Evolutionary conservation across 1,139 yeast genomes (phyloP).

Genomic region (Kazachstania sp.): DNA sequence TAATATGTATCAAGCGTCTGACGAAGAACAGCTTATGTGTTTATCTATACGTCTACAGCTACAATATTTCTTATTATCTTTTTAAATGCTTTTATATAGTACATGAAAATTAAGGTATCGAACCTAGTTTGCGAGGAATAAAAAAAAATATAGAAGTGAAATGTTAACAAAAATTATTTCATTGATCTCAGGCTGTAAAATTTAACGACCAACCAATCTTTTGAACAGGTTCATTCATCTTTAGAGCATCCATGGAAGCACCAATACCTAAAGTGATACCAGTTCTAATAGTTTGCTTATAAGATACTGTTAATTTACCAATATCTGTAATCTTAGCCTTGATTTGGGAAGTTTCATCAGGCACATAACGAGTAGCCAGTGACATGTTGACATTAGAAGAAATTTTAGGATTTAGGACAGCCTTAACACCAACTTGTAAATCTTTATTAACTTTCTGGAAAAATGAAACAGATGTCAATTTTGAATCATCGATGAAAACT

Average conservation of each 20-base stretch:
- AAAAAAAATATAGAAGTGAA: neutral
- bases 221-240: conserved; percentile 94
- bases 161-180: neutral
- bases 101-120: neutral
- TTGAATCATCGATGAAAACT: conserved; percentile 78
- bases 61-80: no score
- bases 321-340: conserved; percentile 97
- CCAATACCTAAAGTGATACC: conserved; percentile 97
- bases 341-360: conserved; percentile 79
- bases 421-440: conserved; percentile 97
- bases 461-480: conserved; percentile 91
- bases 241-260: conserved; percentile 91
- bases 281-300: conserved; percentile 91
- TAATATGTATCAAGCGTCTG: no score
- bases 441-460: conserved; percentile 89
- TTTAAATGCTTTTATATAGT: neutral
- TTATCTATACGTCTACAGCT: no score
- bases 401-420: conserved; percentile 87
- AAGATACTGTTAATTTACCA: conserved; percentile 87
- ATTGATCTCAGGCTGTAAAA: conserved; percentile 3
- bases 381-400: conserved; percentile 71
- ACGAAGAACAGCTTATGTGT: no score
- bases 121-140: no score
- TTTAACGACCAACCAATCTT: conserved; percentile 92
- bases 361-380: conserved; percentile 89